Conservation (phyloP, 2,329 filamentous ascomycete species). For the Blastomyces silverae region DNA sequence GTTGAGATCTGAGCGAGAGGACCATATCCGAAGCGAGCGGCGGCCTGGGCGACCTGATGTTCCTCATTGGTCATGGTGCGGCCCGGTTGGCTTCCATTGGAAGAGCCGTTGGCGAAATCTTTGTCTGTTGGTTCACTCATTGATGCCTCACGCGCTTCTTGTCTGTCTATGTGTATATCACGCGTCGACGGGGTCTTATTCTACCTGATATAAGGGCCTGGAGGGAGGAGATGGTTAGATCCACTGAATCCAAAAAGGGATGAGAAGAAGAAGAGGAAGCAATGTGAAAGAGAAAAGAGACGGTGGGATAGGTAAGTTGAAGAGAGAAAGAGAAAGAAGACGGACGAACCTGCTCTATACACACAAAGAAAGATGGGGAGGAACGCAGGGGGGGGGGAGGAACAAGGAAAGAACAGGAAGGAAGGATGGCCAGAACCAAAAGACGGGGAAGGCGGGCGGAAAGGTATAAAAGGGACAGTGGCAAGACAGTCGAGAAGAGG, state of each 20-base stretch:
- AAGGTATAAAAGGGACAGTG: not conserved
- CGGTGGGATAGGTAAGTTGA: not conserved
- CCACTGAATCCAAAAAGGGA: not conserved
- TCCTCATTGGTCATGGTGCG: constrained; percentile 40
- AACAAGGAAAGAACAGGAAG: not conserved
- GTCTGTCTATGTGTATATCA: not conserved
- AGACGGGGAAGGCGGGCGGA: not conserved
- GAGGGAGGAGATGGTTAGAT: not conserved
- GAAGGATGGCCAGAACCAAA: not conserved
- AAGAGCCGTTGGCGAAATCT: constrained; percentile 10
- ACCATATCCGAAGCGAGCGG: constrained; percentile 45
- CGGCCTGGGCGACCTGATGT: constrained; percentile 39
- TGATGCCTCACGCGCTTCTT: not conserved
- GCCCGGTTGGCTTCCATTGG: constrained; percentile 1
- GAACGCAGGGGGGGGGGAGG: not conserved
- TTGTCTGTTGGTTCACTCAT: constrained; percentile 12
- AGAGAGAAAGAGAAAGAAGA: not conserved
- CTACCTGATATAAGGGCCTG: not conserved
- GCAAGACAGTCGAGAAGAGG: constrained; percentile 1
- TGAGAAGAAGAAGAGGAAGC: not conserved
- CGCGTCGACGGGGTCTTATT: not conserved
- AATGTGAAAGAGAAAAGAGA: not conserved
- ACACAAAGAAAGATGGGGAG: not conserved
- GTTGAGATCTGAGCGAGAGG: constrained; percentile 48
- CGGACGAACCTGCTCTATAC: not conserved